These are phyloP conservation scores for Sporothrix brasiliensis DNA, from an alignment of 2,329 filamentous ascomycete genomes.

Conservation along the genomic window DNA sequence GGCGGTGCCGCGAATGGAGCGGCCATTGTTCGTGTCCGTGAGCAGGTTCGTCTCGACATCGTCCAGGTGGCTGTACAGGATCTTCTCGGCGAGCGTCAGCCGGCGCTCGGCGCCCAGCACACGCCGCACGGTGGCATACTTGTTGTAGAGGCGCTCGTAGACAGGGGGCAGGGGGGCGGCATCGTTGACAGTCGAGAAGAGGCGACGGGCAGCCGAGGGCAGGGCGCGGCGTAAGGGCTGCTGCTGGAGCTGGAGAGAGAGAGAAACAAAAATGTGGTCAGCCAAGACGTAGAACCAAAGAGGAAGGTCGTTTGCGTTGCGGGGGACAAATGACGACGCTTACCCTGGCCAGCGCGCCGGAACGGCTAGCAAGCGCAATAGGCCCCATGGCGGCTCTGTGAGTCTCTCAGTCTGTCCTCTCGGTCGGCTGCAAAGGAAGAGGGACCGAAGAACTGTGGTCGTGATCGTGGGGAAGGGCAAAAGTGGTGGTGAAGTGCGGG, in stretches of 20 bases:
- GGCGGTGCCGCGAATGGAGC: conserved; percentile 79
- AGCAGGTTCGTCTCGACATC: conserved; percentile 86
- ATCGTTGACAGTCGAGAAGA: conserved; percentile 46
- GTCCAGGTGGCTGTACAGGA: conserved; percentile 93
- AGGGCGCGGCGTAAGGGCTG: conserved; percentile 41
- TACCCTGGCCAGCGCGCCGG: conserved; percentile 54
- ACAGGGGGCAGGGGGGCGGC: conserved; percentile 62
- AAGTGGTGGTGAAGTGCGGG: background rate
- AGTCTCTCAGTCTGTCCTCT: conserved; percentile 27
- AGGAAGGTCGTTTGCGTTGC: conserved; percentile 28
- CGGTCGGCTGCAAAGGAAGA: background rate
- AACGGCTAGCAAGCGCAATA: conserved; percentile 55
- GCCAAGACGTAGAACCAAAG: conserved; percentile 10
- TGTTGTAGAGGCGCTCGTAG: conserved; percentile 78
- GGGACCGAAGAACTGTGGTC: conserved; percentile 1
- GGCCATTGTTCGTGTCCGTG: conserved; percentile 79
- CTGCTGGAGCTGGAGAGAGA: conserved; percentile 39
- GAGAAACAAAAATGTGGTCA: background rate
- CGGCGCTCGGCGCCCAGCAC: conserved; percentile 65
- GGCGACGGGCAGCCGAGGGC: conserved; percentile 40
- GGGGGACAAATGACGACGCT: conserved; percentile 28
- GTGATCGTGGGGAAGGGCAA: background rate
- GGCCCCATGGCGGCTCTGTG: conserved; percentile 49
- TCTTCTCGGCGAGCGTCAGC: conserved; percentile 95
- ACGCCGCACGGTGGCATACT: conserved; percentile 72